These are phyloP conservation scores for Boletus reticulatus DNA, from an alignment of 768 basidiomycete genomes.

Conservation along the genomic window DNA sequence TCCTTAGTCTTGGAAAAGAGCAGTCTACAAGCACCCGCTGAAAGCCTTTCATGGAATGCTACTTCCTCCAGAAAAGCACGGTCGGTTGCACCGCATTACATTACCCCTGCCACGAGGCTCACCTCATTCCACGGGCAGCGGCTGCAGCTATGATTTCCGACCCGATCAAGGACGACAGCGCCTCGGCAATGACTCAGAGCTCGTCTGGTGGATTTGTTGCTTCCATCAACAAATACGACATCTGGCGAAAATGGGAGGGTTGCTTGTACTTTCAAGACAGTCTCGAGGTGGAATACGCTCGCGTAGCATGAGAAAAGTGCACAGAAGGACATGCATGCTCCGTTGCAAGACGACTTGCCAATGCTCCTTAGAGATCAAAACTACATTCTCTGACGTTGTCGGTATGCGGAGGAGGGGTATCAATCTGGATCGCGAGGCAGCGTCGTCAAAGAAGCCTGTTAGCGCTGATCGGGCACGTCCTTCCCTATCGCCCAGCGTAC, in stretches of 20 bases:
- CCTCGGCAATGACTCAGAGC: slow-evolving; percentile 15
- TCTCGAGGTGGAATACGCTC: slow-evolving; percentile 63
- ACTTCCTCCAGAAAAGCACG: slow-evolving; percentile 56
- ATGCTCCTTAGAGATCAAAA: slow-evolving; percentile 64
- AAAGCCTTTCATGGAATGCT: slow-evolving; percentile 56
- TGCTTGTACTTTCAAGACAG: too few relatives aligned
- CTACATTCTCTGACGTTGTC: slow-evolving; percentile 71
- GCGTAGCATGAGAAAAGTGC: slow-evolving; percentile 65
- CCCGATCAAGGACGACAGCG: slow-evolving; percentile 39
- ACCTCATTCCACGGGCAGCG: slow-evolving; percentile 39
- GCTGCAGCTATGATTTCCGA: slow-evolving; percentile 60
- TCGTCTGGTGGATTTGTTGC: slow-evolving; percentile 38
- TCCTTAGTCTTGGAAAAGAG: slow-evolving; percentile 57
- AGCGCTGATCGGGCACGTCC: slow-evolving; percentile 31
- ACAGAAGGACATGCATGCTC: slow-evolving; percentile 52
- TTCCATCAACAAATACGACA: slow-evolving; percentile 54
- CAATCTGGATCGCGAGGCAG: slow-evolving; percentile 50
- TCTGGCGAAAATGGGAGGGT: slow-evolving; percentile 84
- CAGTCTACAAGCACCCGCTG: slow-evolving; percentile 59
- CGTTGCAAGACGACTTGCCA: slow-evolving; percentile 63
- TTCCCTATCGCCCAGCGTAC: slow-evolving; percentile 53
- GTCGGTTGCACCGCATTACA: slow-evolving; percentile 32
- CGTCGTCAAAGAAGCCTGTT: slow-evolving; percentile 10
- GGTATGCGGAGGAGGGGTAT: slow-evolving; percentile 73
- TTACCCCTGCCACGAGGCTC: neutral